These are phyloP conservation scores for Biscogniauxia mediterranea DNA, from an alignment of 2,329 filamentous ascomycete species.

Conservation along the genomic window DNA sequence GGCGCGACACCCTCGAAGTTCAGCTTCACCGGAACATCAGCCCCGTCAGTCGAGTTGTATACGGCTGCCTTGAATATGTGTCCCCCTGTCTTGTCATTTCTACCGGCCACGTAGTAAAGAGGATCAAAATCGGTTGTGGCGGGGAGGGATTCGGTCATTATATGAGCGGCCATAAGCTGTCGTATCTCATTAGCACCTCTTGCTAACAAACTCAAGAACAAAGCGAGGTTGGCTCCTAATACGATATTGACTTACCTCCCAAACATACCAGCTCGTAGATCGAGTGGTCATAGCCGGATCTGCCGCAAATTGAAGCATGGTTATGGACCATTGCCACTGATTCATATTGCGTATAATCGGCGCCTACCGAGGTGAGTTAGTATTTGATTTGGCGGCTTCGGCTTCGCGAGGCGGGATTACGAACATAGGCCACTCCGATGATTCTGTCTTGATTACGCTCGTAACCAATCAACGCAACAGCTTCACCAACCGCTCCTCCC, in stretches of 20 bases:
- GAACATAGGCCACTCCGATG: conserved; percentile 49
- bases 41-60: conserved; percentile 49
- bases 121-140: conserved; percentile 42
- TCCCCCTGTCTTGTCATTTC: conserved; percentile 39
- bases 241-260: conserved; percentile 33
- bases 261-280: conserved; percentile 50
- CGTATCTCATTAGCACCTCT: neutral
- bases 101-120: conserved; percentile 50
- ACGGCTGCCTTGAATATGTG: conserved; percentile 51
- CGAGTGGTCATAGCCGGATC: conserved; percentile 47
- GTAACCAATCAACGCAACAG: conserved; percentile 62
- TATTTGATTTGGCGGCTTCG: neutral
- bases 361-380: conserved; percentile 30
- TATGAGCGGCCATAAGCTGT: conserved; percentile 45
- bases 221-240: neutral
- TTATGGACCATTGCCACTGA: conserved; percentile 51
- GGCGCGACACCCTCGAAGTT: conserved; percentile 43
- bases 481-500: conserved; percentile 62
- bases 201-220: no score
- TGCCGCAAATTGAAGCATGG: conserved; percentile 48
- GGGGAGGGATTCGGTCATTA: conserved; percentile 46
- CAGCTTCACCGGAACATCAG: conserved; percentile 44
- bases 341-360: conserved; percentile 50
- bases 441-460: conserved; percentile 64
- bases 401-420: conserved; percentile 1